Percentiles rank a stretch among this genome's conserved stretches.
Conservation (phyloP, 176 grass and related monocot genomes). For the Bolboschoenus planiculmis region DNA sequence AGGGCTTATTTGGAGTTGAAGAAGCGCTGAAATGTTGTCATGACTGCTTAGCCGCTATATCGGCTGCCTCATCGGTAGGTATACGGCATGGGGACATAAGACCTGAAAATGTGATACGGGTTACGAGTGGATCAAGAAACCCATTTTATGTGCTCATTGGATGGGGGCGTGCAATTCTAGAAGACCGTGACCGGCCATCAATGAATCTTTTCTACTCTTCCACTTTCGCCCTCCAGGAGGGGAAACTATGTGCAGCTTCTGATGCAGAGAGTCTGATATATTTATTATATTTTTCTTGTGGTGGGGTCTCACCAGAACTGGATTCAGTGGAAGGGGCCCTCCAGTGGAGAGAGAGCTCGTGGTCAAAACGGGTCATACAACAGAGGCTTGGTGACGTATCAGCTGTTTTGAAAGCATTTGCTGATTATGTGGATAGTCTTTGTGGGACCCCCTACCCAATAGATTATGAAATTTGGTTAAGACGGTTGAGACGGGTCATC, state of each 20-base stretch:
- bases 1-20: slow-evolving; percentile 82
- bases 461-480: slow-evolving; percentile 98
- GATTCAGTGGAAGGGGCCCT: slow-evolving; percentile 92
- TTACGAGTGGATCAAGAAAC: slow-evolving; percentile 46
- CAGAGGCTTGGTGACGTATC: slow-evolving; percentile 82
- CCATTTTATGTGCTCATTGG: slow-evolving; percentile 78
- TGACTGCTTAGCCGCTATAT: slow-evolving; percentile 86
- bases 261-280: slow-evolving; percentile 91
- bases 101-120: slow-evolving; percentile 84
- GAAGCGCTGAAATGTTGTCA: slow-evolving; percentile 95
- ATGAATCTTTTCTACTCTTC: slow-evolving; percentile 97
- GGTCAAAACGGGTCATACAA: slow-evolving; percentile 89
- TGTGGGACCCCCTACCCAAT: slow-evolving; percentile 91
- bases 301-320: slow-evolving; percentile 69
- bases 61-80: slow-evolving; percentile 61
- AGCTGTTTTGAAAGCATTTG: slow-evolving; percentile 93
- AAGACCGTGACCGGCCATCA: slow-evolving; percentile 72
- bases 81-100: slow-evolving; percentile 75
- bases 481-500: slow-evolving; percentile 65
- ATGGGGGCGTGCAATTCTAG: slow-evolving; percentile 93
- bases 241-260: slow-evolving; percentile 85
- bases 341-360: slow-evolving; percentile 87
- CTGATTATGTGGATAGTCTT: slow-evolving; percentile 95
- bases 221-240: slow-evolving; percentile 84
- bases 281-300: slow-evolving; percentile 82